These are phyloP conservation scores for Lagenidium sp. DNA, from an alignment of 352 stramenopile species.

Conservation along the genomic window DNA sequence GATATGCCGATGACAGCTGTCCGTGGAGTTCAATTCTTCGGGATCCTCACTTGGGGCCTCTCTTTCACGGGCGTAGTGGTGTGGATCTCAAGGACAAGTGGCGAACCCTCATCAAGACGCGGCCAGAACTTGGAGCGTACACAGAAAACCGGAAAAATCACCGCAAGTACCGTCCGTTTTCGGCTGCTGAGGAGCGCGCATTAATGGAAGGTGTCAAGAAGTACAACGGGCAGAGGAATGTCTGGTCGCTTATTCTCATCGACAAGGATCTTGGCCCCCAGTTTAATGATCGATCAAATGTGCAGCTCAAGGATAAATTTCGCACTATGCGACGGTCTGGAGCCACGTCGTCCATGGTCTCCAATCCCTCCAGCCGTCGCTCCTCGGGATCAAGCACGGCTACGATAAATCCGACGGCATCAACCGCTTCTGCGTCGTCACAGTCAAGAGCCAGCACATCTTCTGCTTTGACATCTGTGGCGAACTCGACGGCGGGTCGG, in stretches of 20 bases:
- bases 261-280: slow-evolving; percentile 69
- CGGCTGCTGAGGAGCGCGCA: slow-evolving; percentile 60
- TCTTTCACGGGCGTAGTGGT: slow-evolving; percentile 71
- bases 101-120: slow-evolving; percentile 74
- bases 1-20: slow-evolving; percentile 78
- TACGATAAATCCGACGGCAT: slow-evolving; percentile 10
- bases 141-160: slow-evolving; percentile 85
- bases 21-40: slow-evolving; percentile 76
- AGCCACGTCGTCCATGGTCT: slow-evolving; percentile 25
- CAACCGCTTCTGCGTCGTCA: slow-evolving; percentile 1
- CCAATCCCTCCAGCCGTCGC: slow-evolving; percentile 35
- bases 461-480: slow-evolving; percentile 2
- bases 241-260: slow-evolving; percentile 77
- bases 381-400: too few relatives aligned
- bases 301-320: slow-evolving; percentile 83
- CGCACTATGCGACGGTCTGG: slow-evolving; percentile 67
- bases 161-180: slow-evolving; percentile 77
- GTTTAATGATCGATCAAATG: slow-evolving; percentile 79
- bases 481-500: background rate
- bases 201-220: slow-evolving; percentile 85
- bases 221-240: slow-evolving; percentile 76
- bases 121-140: slow-evolving; percentile 62
- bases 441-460: background rate
- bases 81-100: slow-evolving; percentile 83
- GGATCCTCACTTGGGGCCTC: slow-evolving; percentile 56